Conservation (phyloP, 2,329 filamentous ascomycete species). For the Aaosphaeria arxii region DNA sequence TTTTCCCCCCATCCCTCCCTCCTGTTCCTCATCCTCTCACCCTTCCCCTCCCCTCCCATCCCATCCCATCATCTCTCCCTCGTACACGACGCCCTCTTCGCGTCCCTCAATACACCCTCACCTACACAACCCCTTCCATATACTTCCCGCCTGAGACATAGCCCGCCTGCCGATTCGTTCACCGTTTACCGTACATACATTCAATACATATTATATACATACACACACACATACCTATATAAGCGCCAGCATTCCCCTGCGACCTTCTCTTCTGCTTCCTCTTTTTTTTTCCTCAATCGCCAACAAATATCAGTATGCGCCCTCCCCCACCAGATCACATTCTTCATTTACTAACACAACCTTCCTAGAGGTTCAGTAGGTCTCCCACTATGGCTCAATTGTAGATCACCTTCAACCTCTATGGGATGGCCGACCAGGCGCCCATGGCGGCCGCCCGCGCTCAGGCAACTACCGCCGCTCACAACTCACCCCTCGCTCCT, state of each 20-base stretch:
- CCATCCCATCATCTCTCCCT: too few relatives aligned
- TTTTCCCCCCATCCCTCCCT: too few relatives aligned
- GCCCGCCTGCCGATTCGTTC: too few relatives aligned
- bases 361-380: neutral
- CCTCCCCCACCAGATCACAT: neutral
- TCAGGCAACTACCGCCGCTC: constrained; percentile 9
- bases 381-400: constrained; percentile 1
- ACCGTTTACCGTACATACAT: too few relatives aligned
- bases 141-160: too few relatives aligned
- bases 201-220: too few relatives aligned
- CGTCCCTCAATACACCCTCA: too few relatives aligned
- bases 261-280: constrained; percentile 7
- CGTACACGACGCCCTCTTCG: too few relatives aligned
- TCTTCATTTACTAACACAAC: neutral
- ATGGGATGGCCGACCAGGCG: constrained; percentile 30
- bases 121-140: too few relatives aligned
- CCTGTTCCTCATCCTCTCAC: too few relatives aligned
- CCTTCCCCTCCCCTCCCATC: too few relatives aligned
- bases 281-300: constrained; percentile 7
- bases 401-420: constrained; percentile 10
- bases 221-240: too few relatives aligned
- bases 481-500: neutral
- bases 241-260: constrained; percentile 3
- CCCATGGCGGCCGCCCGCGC: constrained; percentile 29
- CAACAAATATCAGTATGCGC: neutral